Evolutionary conservation across 768 basidiomycete genomes (phyloP), one percentile per base, ranked within the genome.

Genomic region (Cystoderma amianthinum): DNA sequence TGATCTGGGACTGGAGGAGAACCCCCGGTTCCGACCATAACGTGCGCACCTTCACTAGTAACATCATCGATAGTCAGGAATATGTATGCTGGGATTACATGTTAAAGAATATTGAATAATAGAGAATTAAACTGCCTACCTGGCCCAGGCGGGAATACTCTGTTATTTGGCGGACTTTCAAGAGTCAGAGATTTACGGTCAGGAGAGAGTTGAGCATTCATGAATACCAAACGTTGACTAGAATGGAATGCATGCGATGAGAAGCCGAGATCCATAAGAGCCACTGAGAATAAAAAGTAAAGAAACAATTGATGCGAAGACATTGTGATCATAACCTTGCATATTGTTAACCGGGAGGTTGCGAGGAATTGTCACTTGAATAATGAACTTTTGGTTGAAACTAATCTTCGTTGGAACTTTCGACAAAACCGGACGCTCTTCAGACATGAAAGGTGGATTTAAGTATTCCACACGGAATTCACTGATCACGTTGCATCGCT

Each of bases 131-230:
- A n/a, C n/a, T n/a, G n/a, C n/a, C n/a, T 28, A 28, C 25, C 25
- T 28, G 66, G 67, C 11, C 67, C 68, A n/a, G 68, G 66, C 19
- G 65, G 67, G 43, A 60, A 68, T 7, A 67, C 52, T 18, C 58
- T 54, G 39, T 57, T 62, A 16, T 62, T 60, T 3, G 64, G 25
- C 25, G 25, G 25, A 19, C 34, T 36, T 9, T n/a, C 7, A 16
- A 36, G 7, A 9, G 34, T 36, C 9, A 36, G 34, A 2, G 57
- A 53, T 16, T 36, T 7, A 9, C 34, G 12, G 18, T 36, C 16
- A 9, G 44, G 40, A 1, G 34, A 7, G 34, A 36, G 34, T 16
- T n/a, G 12, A 6, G 34, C 34, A 16, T 36, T 16, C 34, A 36
- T 36, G 34, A 36, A 36, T 36, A 36, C 34, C 9, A 36, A 16